phyloP scores from a whole-genome alignment of 805 yeast species.

The Candida parachauliodes region DNA sequence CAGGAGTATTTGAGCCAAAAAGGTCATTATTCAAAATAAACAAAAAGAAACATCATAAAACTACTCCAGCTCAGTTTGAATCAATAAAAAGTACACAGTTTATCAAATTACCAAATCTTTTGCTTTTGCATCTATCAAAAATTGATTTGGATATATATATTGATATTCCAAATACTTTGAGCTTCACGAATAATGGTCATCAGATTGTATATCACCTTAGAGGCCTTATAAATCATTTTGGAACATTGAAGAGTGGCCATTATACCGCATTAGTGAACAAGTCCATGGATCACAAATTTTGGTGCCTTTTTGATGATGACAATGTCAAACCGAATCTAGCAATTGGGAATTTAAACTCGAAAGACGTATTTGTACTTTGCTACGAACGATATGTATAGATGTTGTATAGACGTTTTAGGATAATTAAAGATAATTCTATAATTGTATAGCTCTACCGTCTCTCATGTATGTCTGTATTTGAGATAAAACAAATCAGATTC shows the following conservation, averaged over 20 bases:
- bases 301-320: slow-evolving; percentile 81
- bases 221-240: slow-evolving; percentile 69
- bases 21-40: slow-evolving; percentile 33
- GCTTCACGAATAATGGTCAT: slow-evolving; percentile 33
- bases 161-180: slow-evolving; percentile 52
- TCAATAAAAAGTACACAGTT: slow-evolving; percentile 26
- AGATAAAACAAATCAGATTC: too few species aligned
- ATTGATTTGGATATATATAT: slow-evolving; percentile 48
- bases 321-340: slow-evolving; percentile 40
- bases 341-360: slow-evolving; percentile 49
- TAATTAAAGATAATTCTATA: too few species aligned
- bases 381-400: slow-evolving; percentile 41
- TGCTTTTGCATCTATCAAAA: slow-evolving; percentile 39
- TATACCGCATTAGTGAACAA: slow-evolving; percentile 67
- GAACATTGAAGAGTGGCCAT: slow-evolving; percentile 70
- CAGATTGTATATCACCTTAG: slow-evolving; percentile 49
- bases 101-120: slow-evolving; percentile 33
- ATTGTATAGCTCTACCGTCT: too few species aligned
- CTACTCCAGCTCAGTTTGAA: slow-evolving; percentile 7
- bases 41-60: slow-evolving; percentile 21
- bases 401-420: too few species aligned
- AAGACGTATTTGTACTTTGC: slow-evolving; percentile 67
- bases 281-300: slow-evolving; percentile 42
- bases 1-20: slow-evolving; percentile 36
- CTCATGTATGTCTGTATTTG: too few species aligned